Conservation (phyloP, 768 basidiomycete species). For the Mrakia frigida region DNA sequence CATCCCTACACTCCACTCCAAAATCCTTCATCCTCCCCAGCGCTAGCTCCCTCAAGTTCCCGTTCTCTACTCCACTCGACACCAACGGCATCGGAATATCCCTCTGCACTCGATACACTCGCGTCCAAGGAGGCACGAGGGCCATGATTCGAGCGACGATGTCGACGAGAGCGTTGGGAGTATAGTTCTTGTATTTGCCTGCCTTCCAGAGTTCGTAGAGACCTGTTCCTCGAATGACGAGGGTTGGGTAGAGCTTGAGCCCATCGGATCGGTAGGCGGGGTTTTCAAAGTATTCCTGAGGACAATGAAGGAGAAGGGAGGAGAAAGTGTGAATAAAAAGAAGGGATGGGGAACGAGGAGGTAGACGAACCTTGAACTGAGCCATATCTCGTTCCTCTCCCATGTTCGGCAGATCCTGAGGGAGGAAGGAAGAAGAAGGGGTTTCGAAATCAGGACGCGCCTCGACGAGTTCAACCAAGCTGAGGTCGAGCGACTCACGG, state of each 20-base stretch:
- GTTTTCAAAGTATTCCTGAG: slow-evolving; percentile 89
- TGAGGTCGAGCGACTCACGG: slow-evolving; percentile 3
- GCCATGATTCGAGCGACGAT: slow-evolving; percentile 94
- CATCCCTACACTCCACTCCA: slow-evolving; percentile 93
- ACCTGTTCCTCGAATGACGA: slow-evolving; percentile 95
- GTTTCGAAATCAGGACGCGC: no score
- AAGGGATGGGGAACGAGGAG: background rate
- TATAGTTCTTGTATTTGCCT: slow-evolving; percentile 98
- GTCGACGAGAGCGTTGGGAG: slow-evolving; percentile 96
- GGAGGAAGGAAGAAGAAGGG: background rate
- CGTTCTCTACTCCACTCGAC: slow-evolving; percentile 95
- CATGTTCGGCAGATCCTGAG: slow-evolving; percentile 90
- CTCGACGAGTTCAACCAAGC: background rate
- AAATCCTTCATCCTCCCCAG: slow-evolving; percentile 98
- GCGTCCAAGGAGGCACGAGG: slow-evolving; percentile 95
- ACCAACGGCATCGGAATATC: slow-evolving; percentile 97
- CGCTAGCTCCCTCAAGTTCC: slow-evolving; percentile 91
- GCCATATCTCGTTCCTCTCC: slow-evolving; percentile 95
- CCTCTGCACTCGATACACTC: slow-evolving; percentile 96
- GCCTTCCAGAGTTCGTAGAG: slow-evolving; percentile 94
- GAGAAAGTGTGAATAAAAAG: background rate
- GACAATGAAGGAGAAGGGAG: background rate
- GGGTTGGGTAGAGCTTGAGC: slow-evolving; percentile 94
- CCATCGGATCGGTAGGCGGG: slow-evolving; percentile 96
- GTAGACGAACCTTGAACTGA: slow-evolving; percentile 67